Evolutionary conservation across 768 basidiomycete genomes (phyloP).

Genomic region (Gloeopeniophorella convolvens): DNA sequence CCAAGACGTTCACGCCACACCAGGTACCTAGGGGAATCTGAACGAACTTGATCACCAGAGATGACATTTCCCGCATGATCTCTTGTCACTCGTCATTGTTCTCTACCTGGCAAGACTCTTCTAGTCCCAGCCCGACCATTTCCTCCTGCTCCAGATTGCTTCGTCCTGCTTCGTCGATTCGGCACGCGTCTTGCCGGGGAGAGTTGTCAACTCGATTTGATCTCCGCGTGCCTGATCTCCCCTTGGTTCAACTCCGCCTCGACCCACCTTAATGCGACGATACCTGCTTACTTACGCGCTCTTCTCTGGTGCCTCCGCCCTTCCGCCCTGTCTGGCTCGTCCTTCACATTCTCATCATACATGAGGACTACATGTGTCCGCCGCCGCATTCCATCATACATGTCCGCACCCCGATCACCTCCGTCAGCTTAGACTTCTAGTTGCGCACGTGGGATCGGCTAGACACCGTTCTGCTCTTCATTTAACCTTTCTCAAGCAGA

Average conservation of each 20-base stretch:
- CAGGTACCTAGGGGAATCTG: neutral
- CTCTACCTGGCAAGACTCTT: too few species aligned
- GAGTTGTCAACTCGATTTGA: neutral
- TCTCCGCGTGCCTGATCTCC: conserved; percentile 4
- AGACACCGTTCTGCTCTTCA: neutral
- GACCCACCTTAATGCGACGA: neutral
- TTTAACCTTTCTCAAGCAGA: neutral
- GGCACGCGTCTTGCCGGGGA: neutral
- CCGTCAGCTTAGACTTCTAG: too few species aligned
- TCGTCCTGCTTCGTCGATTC: neutral
- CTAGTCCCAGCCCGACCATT: too few species aligned
- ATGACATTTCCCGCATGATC: neutral
- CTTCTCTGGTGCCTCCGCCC: neutral
- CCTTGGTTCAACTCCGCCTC: neutral
- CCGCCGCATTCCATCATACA: too few species aligned
- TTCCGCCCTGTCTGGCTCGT: neutral
- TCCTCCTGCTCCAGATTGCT: too few species aligned
- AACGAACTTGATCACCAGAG: neutral
- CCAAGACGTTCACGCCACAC: neutral
- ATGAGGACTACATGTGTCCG: neutral
- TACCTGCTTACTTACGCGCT: neutral
- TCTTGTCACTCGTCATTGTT: neutral
- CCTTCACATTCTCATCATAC: neutral
- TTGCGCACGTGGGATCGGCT: neutral
- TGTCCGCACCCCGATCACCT: too few species aligned